Conservation (phyloP, 176 grass and related monocot genomes). For the Carex pumila region DNA sequence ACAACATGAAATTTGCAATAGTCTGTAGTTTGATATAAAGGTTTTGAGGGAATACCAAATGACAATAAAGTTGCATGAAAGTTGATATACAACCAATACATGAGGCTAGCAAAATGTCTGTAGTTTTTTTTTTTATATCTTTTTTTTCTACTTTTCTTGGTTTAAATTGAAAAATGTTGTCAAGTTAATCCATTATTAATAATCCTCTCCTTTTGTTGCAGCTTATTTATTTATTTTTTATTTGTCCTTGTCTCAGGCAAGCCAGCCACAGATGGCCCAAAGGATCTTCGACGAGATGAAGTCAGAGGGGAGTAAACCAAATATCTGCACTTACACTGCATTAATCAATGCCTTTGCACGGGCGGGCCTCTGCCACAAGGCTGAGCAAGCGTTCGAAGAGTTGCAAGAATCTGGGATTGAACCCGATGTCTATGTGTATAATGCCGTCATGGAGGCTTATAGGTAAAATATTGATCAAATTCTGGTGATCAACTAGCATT, state of each 20-base stretch:
- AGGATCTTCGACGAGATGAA: slow-evolving; percentile 89
- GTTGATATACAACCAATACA: not conserved
- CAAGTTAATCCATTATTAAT: not conserved
- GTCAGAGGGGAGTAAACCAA: slow-evolving; percentile 61
- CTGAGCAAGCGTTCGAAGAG: slow-evolving; percentile 73
- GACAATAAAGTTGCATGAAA: not conserved
- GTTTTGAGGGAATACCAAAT: not conserved
- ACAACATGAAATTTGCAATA: not conserved
- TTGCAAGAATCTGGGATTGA: slow-evolving; percentile 74
- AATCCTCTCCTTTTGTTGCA: not conserved
- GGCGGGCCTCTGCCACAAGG: slow-evolving; percentile 87
- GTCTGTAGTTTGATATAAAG: no score
- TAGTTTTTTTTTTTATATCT: not conserved
- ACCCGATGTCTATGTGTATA: slow-evolving; percentile 86
- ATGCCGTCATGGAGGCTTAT: slow-evolving; percentile 93
- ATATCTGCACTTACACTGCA: slow-evolving; percentile 92
- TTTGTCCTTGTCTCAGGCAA: slow-evolving; percentile 36
- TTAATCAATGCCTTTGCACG: slow-evolving; percentile 84
- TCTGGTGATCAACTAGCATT: not conserved
- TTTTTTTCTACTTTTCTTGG: not conserved
- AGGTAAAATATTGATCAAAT: slow-evolving; percentile 34
- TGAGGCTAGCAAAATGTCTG: not conserved
- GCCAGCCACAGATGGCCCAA: slow-evolving; percentile 52
- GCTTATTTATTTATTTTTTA: not conserved
- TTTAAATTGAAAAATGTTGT: not conserved